Base-by-base conservation (phyloP, 805 yeast genomes). In the Metschnikowia matae region DNA sequence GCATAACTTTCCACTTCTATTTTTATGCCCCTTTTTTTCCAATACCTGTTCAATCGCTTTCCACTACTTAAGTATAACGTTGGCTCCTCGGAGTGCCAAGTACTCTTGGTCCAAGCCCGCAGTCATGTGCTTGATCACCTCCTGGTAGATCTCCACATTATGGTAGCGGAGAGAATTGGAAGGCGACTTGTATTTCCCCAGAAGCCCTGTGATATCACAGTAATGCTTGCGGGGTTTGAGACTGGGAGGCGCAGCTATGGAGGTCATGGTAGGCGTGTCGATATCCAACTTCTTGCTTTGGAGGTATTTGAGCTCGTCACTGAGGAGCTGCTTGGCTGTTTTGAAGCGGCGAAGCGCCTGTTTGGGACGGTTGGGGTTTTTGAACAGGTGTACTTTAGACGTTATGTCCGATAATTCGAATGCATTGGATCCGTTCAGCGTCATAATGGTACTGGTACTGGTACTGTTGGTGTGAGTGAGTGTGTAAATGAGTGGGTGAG, bases 31-130 rank as follows among this genome's bases (percentile, higher is more conserved):
- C 21, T 21, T 21, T 23, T 23, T 0, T 2, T 23, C 8, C 29
- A 26, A 26, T 26, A 26, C 29, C 2, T 3, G 8, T 8, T 23
- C 26, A 6, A 23, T 26, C 29, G 8, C 4, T 26, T 13, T 14
- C 6, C 8, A 2, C 48, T 55, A 73, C 64, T 87, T 83, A 64
- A 91, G 74, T 7, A 92, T 81, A 15, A 91, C 89, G 64, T 92
- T 87, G 37, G 96, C 98, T 48, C 87, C 89, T 59, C 98, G 78
- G 53, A 92, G 72, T 56, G 87, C 87, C 62, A 92, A 73, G 64
- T 90, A 92, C 66, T 90, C 95, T 69, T 92, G 98, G 67, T 92
- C 97, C 29, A 87, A 86, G 21, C 97, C 96, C 2, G 95, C 88
- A 1, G 90, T 85, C 83, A 92, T 81, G 54, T 82, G 81, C 64